phyloP scores from a whole-genome alignment of 2,329 filamentous ascomycete species.

The Verticillium isaacii region DNA sequence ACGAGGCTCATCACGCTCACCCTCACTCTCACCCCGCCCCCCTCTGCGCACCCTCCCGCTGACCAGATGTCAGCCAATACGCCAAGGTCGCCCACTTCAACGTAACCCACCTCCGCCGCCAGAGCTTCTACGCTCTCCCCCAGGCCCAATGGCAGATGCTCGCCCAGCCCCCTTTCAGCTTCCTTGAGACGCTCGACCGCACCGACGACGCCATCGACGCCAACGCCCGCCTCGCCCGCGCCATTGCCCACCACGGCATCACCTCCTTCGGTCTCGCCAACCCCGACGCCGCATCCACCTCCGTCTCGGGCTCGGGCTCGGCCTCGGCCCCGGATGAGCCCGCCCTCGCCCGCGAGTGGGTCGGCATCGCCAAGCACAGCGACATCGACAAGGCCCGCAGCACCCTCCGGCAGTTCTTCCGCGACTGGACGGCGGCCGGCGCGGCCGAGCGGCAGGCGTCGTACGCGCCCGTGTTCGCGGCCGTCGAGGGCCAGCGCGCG shows the following conservation, averaged over 20 bases:
- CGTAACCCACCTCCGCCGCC: constrained; percentile 82
- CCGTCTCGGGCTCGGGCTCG: background rate
- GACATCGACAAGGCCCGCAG: constrained; percentile 91
- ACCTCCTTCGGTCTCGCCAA: constrained; percentile 57
- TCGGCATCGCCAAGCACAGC: constrained; percentile 61
- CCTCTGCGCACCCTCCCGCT: constrained; percentile 26
- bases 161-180: constrained; percentile 73
- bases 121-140: constrained; percentile 89
- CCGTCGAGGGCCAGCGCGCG: constrained; percentile 49
- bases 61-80: constrained; percentile 88
- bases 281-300: background rate
- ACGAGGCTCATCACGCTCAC: background rate
- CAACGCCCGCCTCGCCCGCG: constrained; percentile 78
- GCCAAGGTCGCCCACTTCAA: constrained; percentile 82
- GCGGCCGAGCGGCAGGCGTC: constrained; percentile 68
- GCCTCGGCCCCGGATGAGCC: constrained; percentile 28
- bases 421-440: constrained; percentile 87
- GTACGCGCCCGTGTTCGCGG: constrained; percentile 67
- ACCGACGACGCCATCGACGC: constrained; percentile 85
- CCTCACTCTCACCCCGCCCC: constrained; percentile 13
- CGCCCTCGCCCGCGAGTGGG: constrained; percentile 58
- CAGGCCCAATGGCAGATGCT: constrained; percentile 80
- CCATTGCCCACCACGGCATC: constrained; percentile 68
- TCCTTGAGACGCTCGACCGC: constrained; percentile 70
- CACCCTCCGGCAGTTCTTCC: constrained; percentile 88